Percentiles rank a stretch among this genome's conserved stretches.
Evolutionary conservation across 108 stramenopile genomes (phyloP).

Genomic region (Aurantiochytrium sp.): DNA sequence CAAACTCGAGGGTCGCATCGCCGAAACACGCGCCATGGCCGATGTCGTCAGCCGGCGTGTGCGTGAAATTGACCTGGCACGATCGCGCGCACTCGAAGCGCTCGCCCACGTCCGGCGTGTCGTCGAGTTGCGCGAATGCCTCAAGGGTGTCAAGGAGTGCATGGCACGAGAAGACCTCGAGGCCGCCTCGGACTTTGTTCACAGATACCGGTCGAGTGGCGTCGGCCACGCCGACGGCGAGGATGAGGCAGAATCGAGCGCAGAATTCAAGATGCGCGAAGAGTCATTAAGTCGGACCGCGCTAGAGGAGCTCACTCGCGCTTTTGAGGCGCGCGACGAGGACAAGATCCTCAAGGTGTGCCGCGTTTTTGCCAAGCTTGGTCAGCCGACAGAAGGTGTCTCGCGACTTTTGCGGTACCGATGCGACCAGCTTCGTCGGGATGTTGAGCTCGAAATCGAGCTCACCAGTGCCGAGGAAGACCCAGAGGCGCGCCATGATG

Average conservation of each 20-base stretch:
- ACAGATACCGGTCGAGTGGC: neutral
- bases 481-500: neutral
- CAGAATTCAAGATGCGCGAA: neutral
- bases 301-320: neutral
- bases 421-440: neutral
- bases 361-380: conserved; percentile 11
- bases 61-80: neutral
- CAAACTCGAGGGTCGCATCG: neutral
- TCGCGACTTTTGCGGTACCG: neutral
- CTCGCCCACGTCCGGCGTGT: neutral
- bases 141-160: conserved; percentile 17
- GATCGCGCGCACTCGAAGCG: neutral
- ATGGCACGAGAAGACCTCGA: neutral
- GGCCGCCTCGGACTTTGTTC: neutral
- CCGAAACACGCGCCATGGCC: neutral
- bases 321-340: neutral
- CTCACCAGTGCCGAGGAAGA: neutral
- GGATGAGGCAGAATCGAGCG: neutral
- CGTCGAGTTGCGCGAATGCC: neutral
- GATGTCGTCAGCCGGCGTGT: conserved; percentile 4
- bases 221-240: neutral
- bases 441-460: neutral
- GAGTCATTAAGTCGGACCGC: neutral
- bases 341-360: conserved; percentile 10
- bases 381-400: neutral